Evolutionary conservation across 2,329 filamentous ascomycete genomes (phyloP), one percentile per base, ranked within the genome.

Genomic region (Fonsecaea pugnacius): DNA sequence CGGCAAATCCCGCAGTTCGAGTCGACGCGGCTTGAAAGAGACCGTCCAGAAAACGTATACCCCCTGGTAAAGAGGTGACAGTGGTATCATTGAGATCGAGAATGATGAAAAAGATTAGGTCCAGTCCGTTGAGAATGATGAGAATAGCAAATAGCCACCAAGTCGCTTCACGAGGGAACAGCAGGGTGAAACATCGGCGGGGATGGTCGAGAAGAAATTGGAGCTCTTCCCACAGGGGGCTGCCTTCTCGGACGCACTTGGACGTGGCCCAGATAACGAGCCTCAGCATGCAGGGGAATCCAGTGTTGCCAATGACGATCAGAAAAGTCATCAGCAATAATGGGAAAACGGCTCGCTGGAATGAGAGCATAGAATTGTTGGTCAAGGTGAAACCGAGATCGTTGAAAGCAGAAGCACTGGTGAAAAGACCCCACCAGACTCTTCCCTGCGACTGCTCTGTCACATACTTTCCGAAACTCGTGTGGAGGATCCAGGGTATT

Each of bases 101-200:
- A 65, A 98, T 86, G 66, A 97, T 88, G 76, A 97, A 99, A 73
- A 98, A 91, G 52, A 98, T 83, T 68, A 98, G 73, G 77, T 99
- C 95, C 35, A 96, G 79, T 9, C 84, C 87, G 74, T 99, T 99
- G 65, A 99, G 82, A 1, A 89, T 75, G 4, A 96, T 82, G 6
- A 99, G 82, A 33, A 97, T 90, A 77, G 87, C 90, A 74, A 98
- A 96, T 0, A 99, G 82, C 92, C 92, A 96, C 95, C 95, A 98
- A 1, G 91, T 98, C 1, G 94, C 92, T 60, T 87, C 88, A 0
- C 90, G 89, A 0, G 95, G 95, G 70, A 99, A 99, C 0, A 99
- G 82, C 14, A 99, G 82, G 0, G 95, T 99, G 74, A 99, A 99
- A 78, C 95, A 99, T 60, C 95, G 90, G 74, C 95, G 89, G 0